These are phyloP conservation scores for Colletotrichum caudatum DNA, from an alignment of 2,329 filamentous ascomycete species.

Conservation along the genomic window DNA sequence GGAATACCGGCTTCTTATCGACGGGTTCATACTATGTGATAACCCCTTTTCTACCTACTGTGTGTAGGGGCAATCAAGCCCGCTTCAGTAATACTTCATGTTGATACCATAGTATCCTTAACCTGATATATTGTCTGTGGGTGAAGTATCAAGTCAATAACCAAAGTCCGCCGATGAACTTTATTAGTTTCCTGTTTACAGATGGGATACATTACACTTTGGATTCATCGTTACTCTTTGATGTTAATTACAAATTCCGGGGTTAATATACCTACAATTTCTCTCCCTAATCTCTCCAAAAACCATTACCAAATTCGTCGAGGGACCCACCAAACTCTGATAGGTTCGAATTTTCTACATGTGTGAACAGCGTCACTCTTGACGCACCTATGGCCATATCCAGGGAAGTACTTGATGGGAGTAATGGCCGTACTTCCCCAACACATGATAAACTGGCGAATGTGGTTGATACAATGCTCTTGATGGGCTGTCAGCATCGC, in stretches of 20 bases:
- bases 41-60: fast-evolving
- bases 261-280: too few relatives aligned
- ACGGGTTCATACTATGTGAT: not conserved
- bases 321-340: not conserved
- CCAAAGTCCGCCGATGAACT: not conserved
- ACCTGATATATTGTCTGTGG: too few relatives aligned
- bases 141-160: too few relatives aligned
- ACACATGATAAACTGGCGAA: not conserved
- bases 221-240: too few relatives aligned
- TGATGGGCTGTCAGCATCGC: not conserved
- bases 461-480: not conserved
- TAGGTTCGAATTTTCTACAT: not conserved
- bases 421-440: not conserved
- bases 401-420: not conserved
- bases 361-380: not conserved
- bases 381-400: not conserved
- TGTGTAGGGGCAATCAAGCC: not conserved
- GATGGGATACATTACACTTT: too few relatives aligned
- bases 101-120: too few relatives aligned
- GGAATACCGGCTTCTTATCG: not conserved
- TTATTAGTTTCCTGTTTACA: too few relatives aligned
- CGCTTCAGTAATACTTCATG: not conserved
- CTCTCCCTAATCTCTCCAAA: not conserved
- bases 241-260: too few relatives aligned
- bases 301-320: not conserved